Evolutionary conservation across 2,329 filamentous ascomycete species (phyloP).

Genomic region (Colletotrichum chrysophilum): DNA sequence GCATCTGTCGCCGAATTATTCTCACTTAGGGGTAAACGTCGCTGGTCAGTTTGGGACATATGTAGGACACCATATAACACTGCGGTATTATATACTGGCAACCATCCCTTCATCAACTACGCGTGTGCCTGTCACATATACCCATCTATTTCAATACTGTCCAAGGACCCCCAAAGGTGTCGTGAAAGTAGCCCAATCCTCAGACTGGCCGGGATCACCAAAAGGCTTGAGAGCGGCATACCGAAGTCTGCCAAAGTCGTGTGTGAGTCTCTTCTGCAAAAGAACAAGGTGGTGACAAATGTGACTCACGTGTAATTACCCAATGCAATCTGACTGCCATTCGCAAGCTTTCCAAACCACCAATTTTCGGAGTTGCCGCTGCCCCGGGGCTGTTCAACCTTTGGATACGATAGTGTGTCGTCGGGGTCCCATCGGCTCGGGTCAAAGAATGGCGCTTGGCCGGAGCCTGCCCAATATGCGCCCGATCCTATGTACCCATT

Average conservation of each 20-base stretch:
- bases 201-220: not conserved
- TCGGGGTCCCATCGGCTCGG: slow-evolving; percentile 25
- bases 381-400: slow-evolving; percentile 20
- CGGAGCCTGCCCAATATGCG: slow-evolving; percentile 25
- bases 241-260: not conserved
- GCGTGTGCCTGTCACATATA: not conserved
- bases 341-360: slow-evolving; percentile 49
- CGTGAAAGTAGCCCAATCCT: slow-evolving; percentile 31
- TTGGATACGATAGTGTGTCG: slow-evolving; percentile 28
- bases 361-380: slow-evolving; percentile 31
- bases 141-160: not conserved
- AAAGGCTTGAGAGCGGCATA: slow-evolving; percentile 14
- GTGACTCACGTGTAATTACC: slow-evolving; percentile 43
- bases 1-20: not conserved
- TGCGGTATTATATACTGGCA: not conserved
- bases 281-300: not conserved
- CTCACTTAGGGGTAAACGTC: not conserved
- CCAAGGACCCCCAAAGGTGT: slow-evolving; percentile 34
- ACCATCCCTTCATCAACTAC: not conserved
- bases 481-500: slow-evolving; percentile 47
- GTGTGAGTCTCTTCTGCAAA: not conserved
- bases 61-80: not conserved
- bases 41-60: not conserved
- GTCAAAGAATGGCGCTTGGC: slow-evolving; percentile 22
- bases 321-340: slow-evolving; percentile 42